A percentile compares a stretch with the other conserved stretches of the same genome.
phyloP scores from a whole-genome alignment of 164 flowering plant genomes.

The Platanus orientalis region DNA sequence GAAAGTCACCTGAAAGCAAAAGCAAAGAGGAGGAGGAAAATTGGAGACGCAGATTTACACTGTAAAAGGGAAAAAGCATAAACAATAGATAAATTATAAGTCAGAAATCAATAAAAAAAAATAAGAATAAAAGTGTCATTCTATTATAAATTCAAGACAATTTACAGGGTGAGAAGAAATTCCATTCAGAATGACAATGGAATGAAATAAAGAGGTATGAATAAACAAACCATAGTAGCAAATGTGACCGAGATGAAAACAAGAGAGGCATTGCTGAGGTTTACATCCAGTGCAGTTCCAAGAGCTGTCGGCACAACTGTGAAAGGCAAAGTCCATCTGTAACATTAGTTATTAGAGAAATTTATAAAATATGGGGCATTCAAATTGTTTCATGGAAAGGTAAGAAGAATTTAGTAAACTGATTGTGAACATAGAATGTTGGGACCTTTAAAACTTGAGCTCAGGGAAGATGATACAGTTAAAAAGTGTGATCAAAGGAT shows the following conservation, averaged over 20 bases:
- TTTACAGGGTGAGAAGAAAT: background rate
- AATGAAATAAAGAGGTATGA: constrained; percentile 1
- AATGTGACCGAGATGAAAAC: constrained; percentile 97
- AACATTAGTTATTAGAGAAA: constrained; percentile 67
- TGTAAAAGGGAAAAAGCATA: constrained; percentile 34
- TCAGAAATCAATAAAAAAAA: background rate
- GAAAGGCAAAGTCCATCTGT: constrained; percentile 82
- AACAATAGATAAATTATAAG: background rate
- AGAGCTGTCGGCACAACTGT: constrained; percentile 99
- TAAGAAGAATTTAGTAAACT: background rate
- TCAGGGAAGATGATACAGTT: background rate
- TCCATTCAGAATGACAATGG: constrained; percentile 4
- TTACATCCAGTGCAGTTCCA: constrained; percentile 93
- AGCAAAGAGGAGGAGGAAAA: constrained; percentile 95
- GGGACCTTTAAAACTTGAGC: background rate
- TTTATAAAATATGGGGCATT: constrained; percentile 30
- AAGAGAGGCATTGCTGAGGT: constrained; percentile 96
- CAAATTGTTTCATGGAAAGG: background rate
- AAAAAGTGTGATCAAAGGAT: background rate
- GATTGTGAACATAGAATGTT: background rate
- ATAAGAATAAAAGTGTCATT: background rate
- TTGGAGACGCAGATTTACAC: constrained; percentile 98
- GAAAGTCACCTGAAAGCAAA: constrained; percentile 88
- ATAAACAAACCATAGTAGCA: constrained; percentile 91
- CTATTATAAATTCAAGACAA: background rate